Base-by-base conservation (phyloP, 2,329 filamentous ascomycete genomes). In the Venturia nashicola region DNA sequence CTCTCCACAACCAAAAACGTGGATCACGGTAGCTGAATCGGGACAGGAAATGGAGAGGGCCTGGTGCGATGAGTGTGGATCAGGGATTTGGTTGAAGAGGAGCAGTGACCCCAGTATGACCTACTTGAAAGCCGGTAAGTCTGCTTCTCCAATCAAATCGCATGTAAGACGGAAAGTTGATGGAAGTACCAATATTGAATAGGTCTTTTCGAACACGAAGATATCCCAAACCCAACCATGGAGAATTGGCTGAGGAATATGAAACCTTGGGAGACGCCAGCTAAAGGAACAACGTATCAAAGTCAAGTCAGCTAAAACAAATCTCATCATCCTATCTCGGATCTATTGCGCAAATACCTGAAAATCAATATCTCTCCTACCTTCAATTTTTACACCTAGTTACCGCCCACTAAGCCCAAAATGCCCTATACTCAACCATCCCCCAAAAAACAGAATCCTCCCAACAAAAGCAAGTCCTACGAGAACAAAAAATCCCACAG, bases 241-340 rank as follows among this genome's bases (percentile, higher is more conserved):
- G 59, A 61, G 59, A 61, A 61, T 23, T 61, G 59, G 59, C 59
- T 16, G 39, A 43, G n/a, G 36, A 61, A 61, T 27, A 42, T 61
- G 59, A 42, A 40, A 16, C 18, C 59, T 11, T 61, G 59, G 59
- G 59, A 43, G 27, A 61, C 59, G 36, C 20, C 59, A 14, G 59
- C 59, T 9, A 61, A 61, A 12, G 59, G 59, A 14, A 61, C 59
- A n/a, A 61, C 43, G 39, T 46, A 43, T 27, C 39, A 61, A 27
- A 46, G 20, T 42, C 59, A 43, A 8, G 59, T 43, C 23, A 14
- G 51, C 32, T 57, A 27, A 55, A 36, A 20, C n/a, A 20, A 7
- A 6, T 4, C 27, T 2, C 4, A n/a, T 6, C 7, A 46, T 5
- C 43, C 12, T 27, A 8, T 18, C 18, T 20, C n/a, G 16, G 20